These are phyloP conservation scores for Vaccinium vitisidaea DNA, from an alignment of 148 eudicot genomes.

Conservation along the genomic window DNA sequence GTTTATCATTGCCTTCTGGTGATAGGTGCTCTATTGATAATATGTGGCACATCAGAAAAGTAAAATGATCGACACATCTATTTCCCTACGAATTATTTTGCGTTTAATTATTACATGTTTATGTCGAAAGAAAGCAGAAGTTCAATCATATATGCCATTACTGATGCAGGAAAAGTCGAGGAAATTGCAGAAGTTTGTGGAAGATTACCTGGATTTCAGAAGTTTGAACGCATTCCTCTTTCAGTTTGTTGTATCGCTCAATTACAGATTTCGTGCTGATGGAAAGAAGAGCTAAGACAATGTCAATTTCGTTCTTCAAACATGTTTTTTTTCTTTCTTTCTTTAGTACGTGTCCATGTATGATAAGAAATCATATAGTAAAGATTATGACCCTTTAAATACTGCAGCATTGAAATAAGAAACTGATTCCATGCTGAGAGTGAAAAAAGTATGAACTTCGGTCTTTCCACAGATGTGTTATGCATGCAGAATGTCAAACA, in stretches of 20 bases:
- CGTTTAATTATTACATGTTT: background rate
- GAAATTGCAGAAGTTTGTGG: background rate
- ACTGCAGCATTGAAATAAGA: background rate
- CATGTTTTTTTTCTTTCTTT: background rate
- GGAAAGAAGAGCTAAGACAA: constrained; percentile 7
- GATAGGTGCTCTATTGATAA: background rate
- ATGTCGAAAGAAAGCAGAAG: background rate
- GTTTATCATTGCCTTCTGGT: background rate
- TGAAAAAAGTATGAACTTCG: background rate
- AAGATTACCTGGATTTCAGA: constrained; percentile 46
- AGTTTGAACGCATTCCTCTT: constrained; percentile 45
- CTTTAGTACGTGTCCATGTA: background rate
- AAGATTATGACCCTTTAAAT: background rate
- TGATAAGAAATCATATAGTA: background rate
- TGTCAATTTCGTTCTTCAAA: background rate
- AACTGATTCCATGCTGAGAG: constrained; percentile 2
- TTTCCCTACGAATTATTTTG: background rate
- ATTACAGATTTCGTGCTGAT: constrained; percentile 58
- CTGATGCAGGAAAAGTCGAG: background rate
- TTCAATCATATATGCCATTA: background rate
- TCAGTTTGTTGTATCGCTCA: constrained; percentile 52
- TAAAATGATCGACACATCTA: background rate
- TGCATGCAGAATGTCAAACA: background rate
- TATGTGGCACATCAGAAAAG: background rate
- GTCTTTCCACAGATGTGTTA: background rate